Evolutionary conservation across 805 yeast species (phyloP), one percentile per base, ranked within the genome.

Genomic region (Naumovozyma castellii): DNA sequence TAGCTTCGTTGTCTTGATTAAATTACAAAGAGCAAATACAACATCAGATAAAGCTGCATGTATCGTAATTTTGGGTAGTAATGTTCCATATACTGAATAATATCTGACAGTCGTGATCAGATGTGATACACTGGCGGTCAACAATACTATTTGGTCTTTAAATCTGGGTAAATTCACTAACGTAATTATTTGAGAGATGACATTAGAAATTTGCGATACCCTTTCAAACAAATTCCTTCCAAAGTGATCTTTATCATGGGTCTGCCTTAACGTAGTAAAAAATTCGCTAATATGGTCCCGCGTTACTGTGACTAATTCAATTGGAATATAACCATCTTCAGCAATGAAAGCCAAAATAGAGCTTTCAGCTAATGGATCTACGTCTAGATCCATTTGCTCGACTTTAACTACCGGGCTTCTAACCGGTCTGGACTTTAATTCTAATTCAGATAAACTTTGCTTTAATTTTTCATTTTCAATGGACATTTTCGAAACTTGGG

Each of bases 41-140:
- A 87, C 64, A 52, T 87, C 95, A 34, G 83, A 73, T 8, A 84
- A 64, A 0, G 97, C 80, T 17, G 86, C 73, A 59, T 85, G 81
- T 15, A 87, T 71, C 2, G 86, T 72, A 16, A 81, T 63, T 39
- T 70, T 72, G 0, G 96, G 95, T 40, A 85, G 61, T 2, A 84
- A 53, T 17, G 39, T 30, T 3, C 72, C 66, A 49, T 82, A 80
- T 9, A 78, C 64, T 1, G 83, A 75, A 57, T 67, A 82, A 54
- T 85, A 84, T 51, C 95, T 71, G 1, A 88, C 74, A 1, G 86
- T 71, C 3, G 95, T 78, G 32, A 90, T 75, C 0, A 79, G 73
- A 59, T 82, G 86, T 14, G 87, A 76, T 18, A 83, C 72, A 1
- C 90, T 71, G 34, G 81, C 80, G 41, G 80, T 74, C n/a, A 51